Conservation (phyloP, 768 basidiomycete species). For the Calocybe gangraenosa region DNA sequence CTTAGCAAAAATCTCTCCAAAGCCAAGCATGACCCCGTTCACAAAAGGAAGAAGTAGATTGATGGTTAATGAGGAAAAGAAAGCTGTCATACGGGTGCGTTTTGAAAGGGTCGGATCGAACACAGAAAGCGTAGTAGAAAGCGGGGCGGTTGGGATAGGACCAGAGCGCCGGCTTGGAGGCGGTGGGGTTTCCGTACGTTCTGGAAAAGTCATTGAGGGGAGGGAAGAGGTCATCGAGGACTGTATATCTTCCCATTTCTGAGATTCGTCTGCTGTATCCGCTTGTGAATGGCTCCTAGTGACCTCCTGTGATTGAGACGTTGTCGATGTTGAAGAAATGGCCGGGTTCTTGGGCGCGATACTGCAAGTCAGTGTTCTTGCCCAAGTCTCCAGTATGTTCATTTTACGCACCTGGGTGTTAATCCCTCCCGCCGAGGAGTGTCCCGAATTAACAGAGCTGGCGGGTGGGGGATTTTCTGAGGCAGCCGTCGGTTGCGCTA, state of each 20-base stretch:
- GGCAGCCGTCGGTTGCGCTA: conserved; percentile 16
- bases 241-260: conserved; percentile 75
- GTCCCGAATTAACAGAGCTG: conserved; percentile 35
- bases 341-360: no score
- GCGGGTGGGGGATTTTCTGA: conserved; percentile 21
- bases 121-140: conserved; percentile 61
- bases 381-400: no score
- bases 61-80: conserved; percentile 74
- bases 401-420: conserved; percentile 23
- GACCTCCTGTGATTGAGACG: conserved; percentile 9
- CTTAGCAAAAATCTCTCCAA: conserved; percentile 90
- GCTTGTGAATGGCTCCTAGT: conserved; percentile 31
- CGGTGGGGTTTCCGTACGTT: conserved; percentile 50
- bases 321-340: conserved; percentile 6
- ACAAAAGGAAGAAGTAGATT: conserved; percentile 86
- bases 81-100: conserved; percentile 63
- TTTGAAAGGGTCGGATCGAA: conserved; percentile 66
- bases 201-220: conserved; percentile 78
- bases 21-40: conserved; percentile 95
- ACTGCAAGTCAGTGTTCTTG: no score
- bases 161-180: conserved; percentile 25
- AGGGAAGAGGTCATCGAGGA: conserved; percentile 60
- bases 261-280: conserved; percentile 40
- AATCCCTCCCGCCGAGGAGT: conserved; percentile 34
- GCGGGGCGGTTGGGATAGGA: conserved; percentile 23